Evolutionary conservation across 164 flowering plant genomes (phyloP), one percentile per base, ranked within the genome.

Genomic region (Vitis riparia): DNA sequence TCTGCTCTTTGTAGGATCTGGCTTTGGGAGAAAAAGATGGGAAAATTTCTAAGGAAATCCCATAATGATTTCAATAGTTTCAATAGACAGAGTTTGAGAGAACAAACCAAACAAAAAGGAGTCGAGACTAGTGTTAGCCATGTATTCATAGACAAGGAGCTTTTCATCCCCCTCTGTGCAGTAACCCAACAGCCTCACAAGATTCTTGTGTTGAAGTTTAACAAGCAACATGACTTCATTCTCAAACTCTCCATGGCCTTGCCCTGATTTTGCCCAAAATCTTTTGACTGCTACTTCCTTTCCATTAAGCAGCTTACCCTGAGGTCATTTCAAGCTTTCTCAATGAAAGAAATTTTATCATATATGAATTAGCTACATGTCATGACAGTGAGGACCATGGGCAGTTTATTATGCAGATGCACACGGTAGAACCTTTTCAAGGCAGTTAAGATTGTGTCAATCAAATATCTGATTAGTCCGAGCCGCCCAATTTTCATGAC

Each of bases 101-200:
- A 51, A 55, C 75, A 17, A 61, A 85, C 89, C 87, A 53, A 77
- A 81, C 11, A 86, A 75, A 60, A 80, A 78, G 16, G 60, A 47
- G 68, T 86, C 87, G 0, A 85, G 73, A 63, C 89, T 85, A 53
- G 68, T 74, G 70, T 85, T 85, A 47, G 84, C 76, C 74, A 85
- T 53, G 70, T 76, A 83, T 63, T 85, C 89, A 55, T 83, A 85
- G 14, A 83, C 61, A 4, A 85, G 78, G 29, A 85, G 73, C 71
- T 65, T 78, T 67, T 83, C 88, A 19, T 72, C 72, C 55, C 75
- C 75, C 19, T 81, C 66, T 57, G 75, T 27, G 75, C 89, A 80
- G 69, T 71, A 83, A 23, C 89, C 89, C 58, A 85, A 58, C n/a
- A 85, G 82, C 76, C 77, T 81, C 2, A 85, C 88, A 19, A 85